Conservation (phyloP, 2,329 filamentous ascomycete genomes). For the Leptographium flavum region DNA sequence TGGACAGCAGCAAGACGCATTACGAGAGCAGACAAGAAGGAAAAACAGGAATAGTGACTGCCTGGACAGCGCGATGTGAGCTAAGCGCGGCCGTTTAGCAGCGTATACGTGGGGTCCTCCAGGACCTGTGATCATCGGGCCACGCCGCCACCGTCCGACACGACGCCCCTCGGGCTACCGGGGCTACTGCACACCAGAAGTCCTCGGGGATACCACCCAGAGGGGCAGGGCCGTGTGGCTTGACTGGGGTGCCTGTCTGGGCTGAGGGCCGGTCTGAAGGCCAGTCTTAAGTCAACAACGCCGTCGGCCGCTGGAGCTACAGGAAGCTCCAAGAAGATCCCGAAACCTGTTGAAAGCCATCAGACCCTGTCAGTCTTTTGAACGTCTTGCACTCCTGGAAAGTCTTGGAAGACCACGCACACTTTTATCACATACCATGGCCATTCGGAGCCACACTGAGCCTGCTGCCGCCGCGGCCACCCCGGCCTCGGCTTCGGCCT, state of each 20-base stretch:
- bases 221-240: background rate
- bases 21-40: background rate
- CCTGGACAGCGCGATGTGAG: no score
- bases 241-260: background rate
- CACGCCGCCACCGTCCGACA: background rate
- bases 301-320: background rate
- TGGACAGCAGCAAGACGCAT: no score
- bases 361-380: no score
- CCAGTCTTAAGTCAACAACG: background rate
- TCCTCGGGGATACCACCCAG: background rate
- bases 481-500: background rate
- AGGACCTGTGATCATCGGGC: constrained; percentile 1
- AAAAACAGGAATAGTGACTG: background rate
- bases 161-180: background rate
- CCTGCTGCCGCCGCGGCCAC: background rate
- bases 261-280: background rate
- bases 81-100: background rate
- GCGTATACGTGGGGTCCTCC: background rate
- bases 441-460: background rate
- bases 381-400: no score
- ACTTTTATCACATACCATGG: no score
- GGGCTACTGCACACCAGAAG: background rate
- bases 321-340: no score
- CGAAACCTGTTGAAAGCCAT: no score
- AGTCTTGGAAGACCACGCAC: no score